These are phyloP conservation scores for Isatis tinctoria DNA, from an alignment of 345 rosid genomes.

Conservation along the genomic window DNA sequence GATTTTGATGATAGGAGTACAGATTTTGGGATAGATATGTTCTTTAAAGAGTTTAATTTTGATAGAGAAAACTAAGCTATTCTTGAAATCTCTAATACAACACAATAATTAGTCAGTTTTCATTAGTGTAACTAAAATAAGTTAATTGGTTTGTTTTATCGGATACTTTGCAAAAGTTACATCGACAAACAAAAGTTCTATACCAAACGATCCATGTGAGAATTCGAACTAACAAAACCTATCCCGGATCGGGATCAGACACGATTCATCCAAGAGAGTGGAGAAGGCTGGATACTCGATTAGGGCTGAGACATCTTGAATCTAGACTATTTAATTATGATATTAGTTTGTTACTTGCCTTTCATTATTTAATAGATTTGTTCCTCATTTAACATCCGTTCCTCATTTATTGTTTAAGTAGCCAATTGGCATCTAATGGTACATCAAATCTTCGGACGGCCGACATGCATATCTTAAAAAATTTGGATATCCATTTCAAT, in stretches of 20 bases:
- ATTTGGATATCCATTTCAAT: conserved; percentile 8
- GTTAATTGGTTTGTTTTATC: not conserved
- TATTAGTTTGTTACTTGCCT: not conserved
- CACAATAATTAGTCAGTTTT: not conserved
- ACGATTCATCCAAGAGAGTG: not conserved
- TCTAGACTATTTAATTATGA: not conserved
- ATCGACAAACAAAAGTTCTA: not conserved
- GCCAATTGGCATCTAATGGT: conserved; percentile 7
- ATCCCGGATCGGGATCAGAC: not conserved
- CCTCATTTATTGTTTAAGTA: not conserved
- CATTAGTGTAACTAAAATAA: not conserved
- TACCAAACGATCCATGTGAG: not conserved
- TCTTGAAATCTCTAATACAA: not conserved
- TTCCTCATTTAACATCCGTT: not conserved
- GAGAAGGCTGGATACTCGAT: not conserved
- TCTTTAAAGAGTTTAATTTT: not conserved
- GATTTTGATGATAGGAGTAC: not conserved
- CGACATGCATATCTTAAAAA: conserved; percentile 24
- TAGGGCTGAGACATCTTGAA: not conserved
- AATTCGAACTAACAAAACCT: not conserved
- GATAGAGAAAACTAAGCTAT: not conserved
- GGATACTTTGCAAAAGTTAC: not conserved
- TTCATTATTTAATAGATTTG: not conserved
- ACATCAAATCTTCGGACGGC: conserved; percentile 15
- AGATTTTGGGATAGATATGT: not conserved